Percentiles rank a stretch among this genome's conserved stretches.
Evolutionary conservation across 345 rosid genomes (phyloP).

Genomic region (Trapa incisa): DNA sequence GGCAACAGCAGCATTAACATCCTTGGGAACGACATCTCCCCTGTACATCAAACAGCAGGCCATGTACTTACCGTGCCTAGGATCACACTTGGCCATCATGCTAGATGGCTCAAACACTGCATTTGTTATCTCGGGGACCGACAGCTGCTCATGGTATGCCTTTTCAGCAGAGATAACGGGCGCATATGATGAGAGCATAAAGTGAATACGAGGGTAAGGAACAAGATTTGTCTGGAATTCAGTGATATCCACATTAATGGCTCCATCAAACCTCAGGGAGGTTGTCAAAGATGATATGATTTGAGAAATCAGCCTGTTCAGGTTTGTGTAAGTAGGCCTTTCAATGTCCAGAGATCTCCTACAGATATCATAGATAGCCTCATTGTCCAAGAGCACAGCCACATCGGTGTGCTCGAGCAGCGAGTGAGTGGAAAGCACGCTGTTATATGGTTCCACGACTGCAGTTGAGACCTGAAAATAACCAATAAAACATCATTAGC

Average conservation of each 20-base stretch:
- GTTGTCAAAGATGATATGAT: constrained; percentile 55
- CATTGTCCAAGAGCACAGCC: constrained; percentile 57
- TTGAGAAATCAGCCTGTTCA: constrained; percentile 60
- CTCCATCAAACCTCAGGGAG: constrained; percentile 53
- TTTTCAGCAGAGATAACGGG: constrained; percentile 63
- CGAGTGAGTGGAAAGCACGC: constrained; percentile 56
- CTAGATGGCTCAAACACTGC: constrained; percentile 60
- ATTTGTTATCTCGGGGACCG: constrained; percentile 57
- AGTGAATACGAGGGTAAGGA: constrained; percentile 58
- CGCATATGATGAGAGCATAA: constrained; percentile 60
- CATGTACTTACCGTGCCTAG: constrained; percentile 61
- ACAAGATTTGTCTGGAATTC: constrained; percentile 65
- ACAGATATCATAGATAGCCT: constrained; percentile 58
- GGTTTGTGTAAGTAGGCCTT: constrained; percentile 59
- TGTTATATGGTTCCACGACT: constrained; percentile 60
- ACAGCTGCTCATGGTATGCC: constrained; percentile 56
- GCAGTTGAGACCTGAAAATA: constrained; percentile 29
- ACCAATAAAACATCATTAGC: background rate
- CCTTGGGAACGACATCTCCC: constrained; percentile 60
- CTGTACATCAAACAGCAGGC: constrained; percentile 70
- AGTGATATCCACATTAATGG: constrained; percentile 55
- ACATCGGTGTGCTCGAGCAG: constrained; percentile 65
- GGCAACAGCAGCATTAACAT: constrained; percentile 58
- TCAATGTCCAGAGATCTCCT: constrained; percentile 49
- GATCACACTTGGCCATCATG: constrained; percentile 71